Evolutionary conservation across 805 yeast genomes (phyloP), one percentile per base, ranked within the genome.

Genomic region (Candida methanosorbosa): DNA sequence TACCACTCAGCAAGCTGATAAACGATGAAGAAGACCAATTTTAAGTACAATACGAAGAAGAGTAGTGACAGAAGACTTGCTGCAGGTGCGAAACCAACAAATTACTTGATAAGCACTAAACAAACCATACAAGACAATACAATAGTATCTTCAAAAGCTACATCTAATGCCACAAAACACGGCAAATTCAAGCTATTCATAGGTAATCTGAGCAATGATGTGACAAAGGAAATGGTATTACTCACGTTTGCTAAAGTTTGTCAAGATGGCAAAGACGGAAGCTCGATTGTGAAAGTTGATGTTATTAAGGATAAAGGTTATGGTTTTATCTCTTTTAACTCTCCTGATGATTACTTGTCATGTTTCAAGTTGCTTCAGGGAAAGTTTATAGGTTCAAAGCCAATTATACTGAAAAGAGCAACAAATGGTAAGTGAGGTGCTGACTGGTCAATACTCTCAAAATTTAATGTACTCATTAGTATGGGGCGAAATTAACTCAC

Each of bases 321-420:
- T 50, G 94, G 87, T 7, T 83, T 82, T 53, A 80, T 82, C 12
- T 75, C 84, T 5, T 82, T 83, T 52, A 61, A 59, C 3, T 68
- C 68, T 39, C 56, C 88, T 0, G 73, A 75, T 16, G 90, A 82
- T 48, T 82, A 79, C 45, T 61, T 82, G 36, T 57, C 62, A 34
- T 86, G 88, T 3, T 82, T 78, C 56, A 78, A 75, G 49, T 84
- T 78, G 46, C 70, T 81, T 77, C 78, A 82, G 49, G 84, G 85
- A 18, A 79, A 80, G 48, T 81, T 78, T 44, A 68, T 83, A 32
- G 94, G 92, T 2, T 72, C 66, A 45, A 78, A 78, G 46, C 92
- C 92, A 0, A 75, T 82, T 19, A 78, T 70, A 38, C 56, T 82
- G 51, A 77, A 78, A 51, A 29, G 19, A 20, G 7, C 18, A 3